phyloP scores from a whole-genome alignment of 2,329 filamentous ascomycete species.

The Pseudogymnoascus sp. region DNA sequence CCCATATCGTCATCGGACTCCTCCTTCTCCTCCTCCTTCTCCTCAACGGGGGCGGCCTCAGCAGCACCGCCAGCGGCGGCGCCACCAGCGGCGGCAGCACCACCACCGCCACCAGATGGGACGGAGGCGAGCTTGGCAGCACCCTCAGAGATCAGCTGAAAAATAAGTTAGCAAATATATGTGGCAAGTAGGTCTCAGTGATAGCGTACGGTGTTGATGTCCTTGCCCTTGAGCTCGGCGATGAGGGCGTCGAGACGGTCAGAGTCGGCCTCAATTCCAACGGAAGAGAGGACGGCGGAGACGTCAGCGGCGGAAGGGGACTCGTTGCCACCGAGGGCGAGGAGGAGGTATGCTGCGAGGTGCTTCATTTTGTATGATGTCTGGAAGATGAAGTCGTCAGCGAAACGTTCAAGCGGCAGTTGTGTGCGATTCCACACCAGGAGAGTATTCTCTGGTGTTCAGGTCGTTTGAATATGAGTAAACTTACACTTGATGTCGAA shows the following conservation, averaged over 20 bases:
- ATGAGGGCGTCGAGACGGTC: constrained; percentile 84
- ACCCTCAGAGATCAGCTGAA: constrained; percentile 83
- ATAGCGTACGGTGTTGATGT: constrained; percentile 75
- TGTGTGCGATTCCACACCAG: constrained; percentile 2
- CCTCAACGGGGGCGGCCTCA: constrained; percentile 55
- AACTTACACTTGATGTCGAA: constrained; percentile 27
- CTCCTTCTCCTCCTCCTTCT: constrained; percentile 66
- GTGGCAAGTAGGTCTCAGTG: constrained; percentile 22
- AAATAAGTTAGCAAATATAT: constrained; percentile 21
- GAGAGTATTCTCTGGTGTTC: background rate
- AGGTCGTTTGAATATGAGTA: background rate
- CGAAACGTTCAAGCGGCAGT: background rate
- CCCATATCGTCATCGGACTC: constrained; percentile 72
- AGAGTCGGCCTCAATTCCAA: constrained; percentile 88
- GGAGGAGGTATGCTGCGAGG: constrained; percentile 98
- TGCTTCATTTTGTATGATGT: constrained; percentile 87
- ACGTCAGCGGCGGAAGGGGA: constrained; percentile 79
- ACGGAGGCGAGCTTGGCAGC: constrained; percentile 94
- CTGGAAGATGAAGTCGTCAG: constrained; percentile 1
- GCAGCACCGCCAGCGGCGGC: constrained; percentile 63
- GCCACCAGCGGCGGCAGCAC: constrained; percentile 59
- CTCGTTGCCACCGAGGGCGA: constrained; percentile 87
- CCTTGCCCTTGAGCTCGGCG: constrained; percentile 85
- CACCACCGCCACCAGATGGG: constrained; percentile 81
- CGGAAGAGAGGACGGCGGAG: constrained; percentile 82